Conservation (phyloP, 768 basidiomycete species). For the Agrocybe praecox region DNA sequence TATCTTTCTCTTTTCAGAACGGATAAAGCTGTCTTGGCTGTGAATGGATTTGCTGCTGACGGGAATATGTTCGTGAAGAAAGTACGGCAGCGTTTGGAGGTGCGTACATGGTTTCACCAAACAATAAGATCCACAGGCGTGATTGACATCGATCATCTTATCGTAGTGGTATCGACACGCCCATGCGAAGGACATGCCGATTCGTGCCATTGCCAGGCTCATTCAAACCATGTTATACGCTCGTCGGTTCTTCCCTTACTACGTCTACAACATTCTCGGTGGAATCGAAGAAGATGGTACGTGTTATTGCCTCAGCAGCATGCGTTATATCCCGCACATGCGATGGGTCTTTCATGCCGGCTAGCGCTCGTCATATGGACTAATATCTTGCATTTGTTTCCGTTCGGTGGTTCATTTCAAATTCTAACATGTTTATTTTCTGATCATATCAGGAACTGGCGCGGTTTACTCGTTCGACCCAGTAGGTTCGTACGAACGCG, state of each 20-base stretch:
- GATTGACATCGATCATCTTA: slow-evolving; percentile 4
- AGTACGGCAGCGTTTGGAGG: slow-evolving; percentile 94
- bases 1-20: slow-evolving; percentile 52
- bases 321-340: slow-evolving; percentile 1
- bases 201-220: slow-evolving; percentile 94
- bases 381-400: slow-evolving; percentile 3
- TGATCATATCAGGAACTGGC: slow-evolving; percentile 71
- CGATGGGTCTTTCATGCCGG: slow-evolving; percentile 7
- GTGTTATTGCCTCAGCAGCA: slow-evolving; percentile 29
- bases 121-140: not conserved
- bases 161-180: slow-evolving; percentile 95
- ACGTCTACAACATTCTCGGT: slow-evolving; percentile 94
- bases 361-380: slow-evolving; percentile 16
- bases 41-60: slow-evolving; percentile 97
- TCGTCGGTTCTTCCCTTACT: slow-evolving; percentile 97
- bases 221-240: slow-evolving; percentile 99
- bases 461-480: slow-evolving; percentile 99
- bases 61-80: slow-evolving; percentile 98
- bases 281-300: slow-evolving; percentile 96
- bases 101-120: slow-evolving; percentile 35
- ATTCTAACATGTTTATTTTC: slow-evolving; percentile 16
- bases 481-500: slow-evolving; percentile 96
- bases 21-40: slow-evolving; percentile 90
- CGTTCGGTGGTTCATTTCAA: slow-evolving; percentile 9
- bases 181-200: slow-evolving; percentile 96